Percentiles rank a stretch among this genome's conserved stretches.
phyloP scores from a whole-genome alignment of 352 stramenopile species.

The Nothophytophthora sp. region DNA sequence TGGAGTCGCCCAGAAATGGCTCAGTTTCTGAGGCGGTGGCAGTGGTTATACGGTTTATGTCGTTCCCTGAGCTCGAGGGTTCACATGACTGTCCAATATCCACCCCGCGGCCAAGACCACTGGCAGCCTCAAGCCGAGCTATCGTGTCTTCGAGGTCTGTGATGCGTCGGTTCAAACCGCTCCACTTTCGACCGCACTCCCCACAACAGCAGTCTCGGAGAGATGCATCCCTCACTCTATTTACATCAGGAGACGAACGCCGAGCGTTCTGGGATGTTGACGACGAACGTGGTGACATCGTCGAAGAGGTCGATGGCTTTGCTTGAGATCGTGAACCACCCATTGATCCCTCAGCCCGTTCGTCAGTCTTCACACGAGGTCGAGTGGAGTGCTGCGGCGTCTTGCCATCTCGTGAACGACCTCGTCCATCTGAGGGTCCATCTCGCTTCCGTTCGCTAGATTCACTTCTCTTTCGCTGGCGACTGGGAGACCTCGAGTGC shows the following conservation, averaged over 20 bases:
- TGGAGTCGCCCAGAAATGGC: background rate
- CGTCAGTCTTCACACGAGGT: too few relatives aligned
- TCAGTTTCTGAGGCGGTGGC: background rate
- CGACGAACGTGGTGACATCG: too few relatives aligned
- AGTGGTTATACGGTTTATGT: background rate
- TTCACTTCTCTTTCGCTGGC: background rate
- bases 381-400: slow-evolving; percentile 1
- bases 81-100: too few relatives aligned
- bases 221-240: background rate
- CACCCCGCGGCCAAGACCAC: too few relatives aligned
- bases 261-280: background rate
- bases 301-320: too few relatives aligned
- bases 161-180: slow-evolving; percentile 9
- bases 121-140: slow-evolving; percentile 10
- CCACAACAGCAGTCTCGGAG: slow-evolving; percentile 2
- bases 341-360: too few relatives aligned
- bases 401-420: background rate
- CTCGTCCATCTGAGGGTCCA: background rate
- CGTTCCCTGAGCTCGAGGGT: background rate
- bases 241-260: background rate
- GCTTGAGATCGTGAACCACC: too few relatives aligned
- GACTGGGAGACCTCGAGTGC: background rate
- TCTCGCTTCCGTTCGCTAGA: too few relatives aligned
- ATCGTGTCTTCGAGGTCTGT: slow-evolving; percentile 17
- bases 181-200: slow-evolving; percentile 20